phyloP scores from a whole-genome alignment of 2,329 filamentous ascomycete genomes.

The Colletotrichum destructivum region DNA sequence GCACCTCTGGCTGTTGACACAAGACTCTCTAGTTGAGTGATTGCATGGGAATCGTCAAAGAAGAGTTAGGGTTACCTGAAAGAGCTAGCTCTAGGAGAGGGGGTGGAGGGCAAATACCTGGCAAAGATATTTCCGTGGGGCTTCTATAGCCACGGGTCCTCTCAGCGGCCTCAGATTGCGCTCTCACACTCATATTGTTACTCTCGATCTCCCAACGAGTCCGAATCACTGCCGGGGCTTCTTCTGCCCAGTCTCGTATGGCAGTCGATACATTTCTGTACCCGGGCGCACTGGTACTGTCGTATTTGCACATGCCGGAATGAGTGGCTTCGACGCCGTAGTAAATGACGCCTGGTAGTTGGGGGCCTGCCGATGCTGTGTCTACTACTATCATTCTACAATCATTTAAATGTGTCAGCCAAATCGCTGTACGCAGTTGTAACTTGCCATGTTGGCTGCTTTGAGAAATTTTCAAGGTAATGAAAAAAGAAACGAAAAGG shows the following conservation, averaged over 20 bases:
- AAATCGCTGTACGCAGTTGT: background rate
- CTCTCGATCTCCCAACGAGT: conserved; percentile 74
- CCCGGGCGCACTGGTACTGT: conserved; percentile 74
- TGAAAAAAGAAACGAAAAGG: too few species aligned
- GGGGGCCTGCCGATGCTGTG: conserved; percentile 77
- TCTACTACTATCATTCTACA: conserved; percentile 75
- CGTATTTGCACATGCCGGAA: conserved; percentile 81
- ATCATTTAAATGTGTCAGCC: background rate
- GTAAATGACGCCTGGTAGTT: conserved; percentile 78
- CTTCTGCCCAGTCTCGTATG: conserved; percentile 66
- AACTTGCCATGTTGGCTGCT: background rate
- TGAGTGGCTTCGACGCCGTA: conserved; percentile 84
- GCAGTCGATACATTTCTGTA: conserved; percentile 69
- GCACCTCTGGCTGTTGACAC: too few species aligned
- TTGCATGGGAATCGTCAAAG: too few species aligned
- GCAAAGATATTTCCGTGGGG: conserved; percentile 43
- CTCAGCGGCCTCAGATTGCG: conserved; percentile 62
- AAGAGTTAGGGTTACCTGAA: background rate
- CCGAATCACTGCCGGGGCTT: conserved; percentile 68
- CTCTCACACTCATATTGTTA: conserved; percentile 63
- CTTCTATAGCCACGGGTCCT: conserved; percentile 48
- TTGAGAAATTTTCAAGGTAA: too few species aligned
- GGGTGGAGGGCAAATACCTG: background rate
- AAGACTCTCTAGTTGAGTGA: too few species aligned
- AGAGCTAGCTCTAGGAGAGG: background rate